Percentiles rank a stretch among this genome's conserved stretches.
Evolutionary conservation across 306 rosid species (phyloP).

Genomic region (Trifolium fragiferum): DNA sequence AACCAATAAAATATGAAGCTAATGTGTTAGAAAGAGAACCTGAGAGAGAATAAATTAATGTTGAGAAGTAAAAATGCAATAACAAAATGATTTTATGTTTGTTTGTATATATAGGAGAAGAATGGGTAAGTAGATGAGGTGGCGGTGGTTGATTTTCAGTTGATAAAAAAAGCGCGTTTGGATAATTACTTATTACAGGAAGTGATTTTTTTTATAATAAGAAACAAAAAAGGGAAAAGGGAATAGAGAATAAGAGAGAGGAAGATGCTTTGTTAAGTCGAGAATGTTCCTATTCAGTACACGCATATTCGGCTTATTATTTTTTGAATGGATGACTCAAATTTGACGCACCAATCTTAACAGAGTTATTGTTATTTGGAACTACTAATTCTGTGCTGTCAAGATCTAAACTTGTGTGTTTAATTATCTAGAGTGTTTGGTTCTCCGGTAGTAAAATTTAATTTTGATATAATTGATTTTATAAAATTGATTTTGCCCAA

Average conservation of each 20-base stretch:
- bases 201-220: background rate
- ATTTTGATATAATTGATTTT: no score
- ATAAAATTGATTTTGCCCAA: no score
- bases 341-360: conserved; percentile 14
- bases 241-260: conserved; percentile 49
- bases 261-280: conserved; percentile 55
- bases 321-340: conserved; percentile 5
- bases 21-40: conserved; percentile 45
- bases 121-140: background rate
- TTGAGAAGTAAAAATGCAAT: conserved; percentile 33
- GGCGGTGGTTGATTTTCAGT: conserved; percentile 39
- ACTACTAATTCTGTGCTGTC: background rate
- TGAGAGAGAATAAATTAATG: conserved; percentile 28
- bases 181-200: no score
- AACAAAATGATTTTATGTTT: background rate
- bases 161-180: background rate
- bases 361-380: background rate
- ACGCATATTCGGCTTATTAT: conserved; percentile 57
- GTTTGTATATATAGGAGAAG: background rate
- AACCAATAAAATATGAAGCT: background rate
- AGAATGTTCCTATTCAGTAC: conserved; percentile 53
- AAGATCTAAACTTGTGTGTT: no score
- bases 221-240: conserved; percentile 23
- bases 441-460: no score
- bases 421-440: no score